phyloP scores from a whole-genome alignment of 2,329 filamentous ascomycete species.

The Aspergillus novoparasiticus region DNA sequence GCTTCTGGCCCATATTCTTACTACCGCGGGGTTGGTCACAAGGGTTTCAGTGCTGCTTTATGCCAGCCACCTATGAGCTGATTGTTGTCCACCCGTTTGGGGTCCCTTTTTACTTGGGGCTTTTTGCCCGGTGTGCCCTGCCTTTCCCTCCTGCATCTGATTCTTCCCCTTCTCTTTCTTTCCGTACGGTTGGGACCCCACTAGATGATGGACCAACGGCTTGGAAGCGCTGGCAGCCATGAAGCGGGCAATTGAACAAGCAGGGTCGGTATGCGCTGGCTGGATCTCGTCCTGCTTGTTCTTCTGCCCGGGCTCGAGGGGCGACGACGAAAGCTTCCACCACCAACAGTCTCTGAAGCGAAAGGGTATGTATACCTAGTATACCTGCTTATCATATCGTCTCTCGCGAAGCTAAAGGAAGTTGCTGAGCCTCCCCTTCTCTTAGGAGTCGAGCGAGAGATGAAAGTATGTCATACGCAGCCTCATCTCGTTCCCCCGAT shows the following conservation, averaged over 20 bases:
- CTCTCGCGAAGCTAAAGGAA: background rate
- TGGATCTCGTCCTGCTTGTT: conserved; percentile 45
- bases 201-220: conserved; percentile 32
- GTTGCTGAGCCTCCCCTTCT: conserved; percentile 11
- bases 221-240: conserved; percentile 38
- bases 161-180: conserved; percentile 8
- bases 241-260: conserved; percentile 40
- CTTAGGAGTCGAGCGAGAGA: conserved; percentile 45
- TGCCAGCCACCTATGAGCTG: background rate
- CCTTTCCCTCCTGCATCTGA: conserved; percentile 3
- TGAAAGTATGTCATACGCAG: conserved; percentile 49
- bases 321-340: conserved; percentile 28
- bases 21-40: conserved; percentile 8
- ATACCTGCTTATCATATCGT: background rate
- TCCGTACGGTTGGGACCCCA: conserved; percentile 17
- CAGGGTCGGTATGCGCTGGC: conserved; percentile 41
- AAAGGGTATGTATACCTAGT: conserved; percentile 18
- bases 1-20: background rate
- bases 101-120: background rate
- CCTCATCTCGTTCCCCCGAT: conserved; percentile 51
- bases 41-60: conserved; percentile 1
- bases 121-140: background rate
- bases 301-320: conserved; percentile 30
- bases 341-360: conserved; percentile 26
- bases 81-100: background rate